These are phyloP conservation scores for Lithohypha guttulata DNA, from an alignment of 2,329 filamentous ascomycete genomes.

Conservation along the genomic window DNA sequence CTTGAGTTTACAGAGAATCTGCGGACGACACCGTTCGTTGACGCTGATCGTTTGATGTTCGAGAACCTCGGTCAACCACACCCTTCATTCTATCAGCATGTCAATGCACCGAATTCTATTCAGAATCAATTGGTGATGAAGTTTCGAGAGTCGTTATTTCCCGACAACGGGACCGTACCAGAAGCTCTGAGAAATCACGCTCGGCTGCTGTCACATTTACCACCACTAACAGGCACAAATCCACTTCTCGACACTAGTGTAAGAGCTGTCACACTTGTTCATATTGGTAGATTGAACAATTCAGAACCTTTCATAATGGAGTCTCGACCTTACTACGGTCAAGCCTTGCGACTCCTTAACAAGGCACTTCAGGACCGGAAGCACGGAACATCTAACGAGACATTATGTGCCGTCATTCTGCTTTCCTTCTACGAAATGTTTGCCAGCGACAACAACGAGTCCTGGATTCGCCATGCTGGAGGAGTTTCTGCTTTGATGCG, in stretches of 20 bases:
- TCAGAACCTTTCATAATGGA: constrained; percentile 21
- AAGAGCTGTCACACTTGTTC: constrained; percentile 24
- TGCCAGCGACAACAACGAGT: constrained; percentile 26
- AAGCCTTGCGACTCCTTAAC: constrained; percentile 25
- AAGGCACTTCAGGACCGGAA: constrained; percentile 23
- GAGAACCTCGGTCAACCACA: not conserved
- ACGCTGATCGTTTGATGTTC: not conserved
- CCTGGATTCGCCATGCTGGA: constrained; percentile 30
- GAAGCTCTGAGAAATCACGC: constrained; percentile 13
- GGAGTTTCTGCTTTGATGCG: constrained; percentile 28
- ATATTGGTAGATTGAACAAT: constrained; percentile 23
- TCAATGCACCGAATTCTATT: constrained; percentile 15
- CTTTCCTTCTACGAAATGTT: constrained; percentile 31
- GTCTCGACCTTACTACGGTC: constrained; percentile 26
- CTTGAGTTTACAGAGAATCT: not conserved
- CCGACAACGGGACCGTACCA: constrained; percentile 1
- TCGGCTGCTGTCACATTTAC: constrained; percentile 18
- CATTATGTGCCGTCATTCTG: constrained; percentile 27
- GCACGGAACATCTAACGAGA: constrained; percentile 25
- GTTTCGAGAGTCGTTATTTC: constrained; percentile 5
- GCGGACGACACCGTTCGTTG: too few relatives aligned
- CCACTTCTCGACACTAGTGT: constrained; percentile 20
- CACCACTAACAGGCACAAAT: constrained; percentile 16
- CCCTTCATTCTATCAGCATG: not conserved
- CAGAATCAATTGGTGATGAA: constrained; percentile 18